phyloP scores from a whole-genome alignment of 352 stramenopile genomes.

The Globisporangium recalcitrans region DNA sequence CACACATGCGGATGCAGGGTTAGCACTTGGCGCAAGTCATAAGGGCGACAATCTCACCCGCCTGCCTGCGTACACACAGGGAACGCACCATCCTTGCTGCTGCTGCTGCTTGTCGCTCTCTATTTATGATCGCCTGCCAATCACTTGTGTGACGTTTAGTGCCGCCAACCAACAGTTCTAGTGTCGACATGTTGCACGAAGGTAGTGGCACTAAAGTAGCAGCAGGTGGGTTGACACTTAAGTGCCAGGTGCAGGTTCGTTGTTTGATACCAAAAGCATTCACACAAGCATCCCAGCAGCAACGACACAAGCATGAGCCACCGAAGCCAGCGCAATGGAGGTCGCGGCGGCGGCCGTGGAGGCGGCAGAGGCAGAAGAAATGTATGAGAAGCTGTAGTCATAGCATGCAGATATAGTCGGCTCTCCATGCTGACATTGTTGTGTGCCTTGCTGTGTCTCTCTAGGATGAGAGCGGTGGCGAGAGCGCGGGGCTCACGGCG shows the following conservation, averaged over 20 bases:
- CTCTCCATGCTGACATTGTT: neutral
- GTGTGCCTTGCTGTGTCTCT: neutral
- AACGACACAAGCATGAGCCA: conserved; percentile 8
- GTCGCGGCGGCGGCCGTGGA: conserved; percentile 11
- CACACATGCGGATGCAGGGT: too few relatives aligned
- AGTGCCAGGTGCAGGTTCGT: neutral
- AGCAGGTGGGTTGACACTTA: neutral
- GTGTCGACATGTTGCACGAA: conserved; percentile 13
- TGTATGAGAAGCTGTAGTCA: neutral
- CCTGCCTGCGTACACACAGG: neutral
- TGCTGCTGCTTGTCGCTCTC: conserved; percentile 10
- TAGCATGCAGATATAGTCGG: too few relatives aligned
- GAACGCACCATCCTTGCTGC: conserved; percentile 16
- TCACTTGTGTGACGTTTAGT: conserved; percentile 11
- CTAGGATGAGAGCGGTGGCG: conserved; percentile 16
- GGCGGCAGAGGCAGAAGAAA: neutral
- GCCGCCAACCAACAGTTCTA: conserved; percentile 19
- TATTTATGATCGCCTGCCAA: conserved; percentile 1
- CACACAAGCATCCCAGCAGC: neutral
- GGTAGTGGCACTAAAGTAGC: neutral
- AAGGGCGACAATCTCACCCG: neutral
- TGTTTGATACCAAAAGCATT: conserved; percentile 7
- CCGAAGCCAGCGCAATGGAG: conserved; percentile 6
- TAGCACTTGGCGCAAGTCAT: neutral
- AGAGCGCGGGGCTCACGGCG: conserved; percentile 49